A percentile compares a stretch with the other conserved stretches of the same genome.
Evolutionary conservation across 2,329 filamentous ascomycete genomes (phyloP).

Genomic region (Coleophoma cylindrospora): DNA sequence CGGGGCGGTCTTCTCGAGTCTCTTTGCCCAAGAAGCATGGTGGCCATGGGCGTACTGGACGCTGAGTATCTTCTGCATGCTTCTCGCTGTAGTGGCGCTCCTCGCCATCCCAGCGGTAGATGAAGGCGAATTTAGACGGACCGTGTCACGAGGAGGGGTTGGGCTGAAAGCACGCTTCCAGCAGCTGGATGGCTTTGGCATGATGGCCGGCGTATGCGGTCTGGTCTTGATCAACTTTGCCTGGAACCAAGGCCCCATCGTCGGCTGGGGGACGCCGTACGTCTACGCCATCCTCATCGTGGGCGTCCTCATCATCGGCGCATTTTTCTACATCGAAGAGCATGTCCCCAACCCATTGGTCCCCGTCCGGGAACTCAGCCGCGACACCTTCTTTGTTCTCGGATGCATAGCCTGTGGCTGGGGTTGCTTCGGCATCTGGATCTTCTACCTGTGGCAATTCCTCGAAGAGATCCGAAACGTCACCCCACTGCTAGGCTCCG

Average conservation of each 20-base stretch:
- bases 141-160: constrained; percentile 25
- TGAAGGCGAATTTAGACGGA: not conserved
- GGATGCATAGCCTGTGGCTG: constrained; percentile 5
- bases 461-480: constrained; percentile 12
- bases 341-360: constrained; percentile 21
- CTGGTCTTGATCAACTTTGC: constrained; percentile 47
- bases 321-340: constrained; percentile 2
- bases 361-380: constrained; percentile 31
- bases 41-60: constrained; percentile 45
- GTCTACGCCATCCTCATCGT: constrained; percentile 40
- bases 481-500: constrained; percentile 18
- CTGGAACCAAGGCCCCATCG: constrained; percentile 31
- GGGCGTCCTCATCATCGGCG: constrained; percentile 1
- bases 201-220: constrained; percentile 36
- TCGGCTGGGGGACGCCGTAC: constrained; percentile 20
- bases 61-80: constrained; percentile 30
- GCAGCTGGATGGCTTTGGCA: constrained; percentile 35
- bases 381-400: constrained; percentile 4
- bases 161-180: constrained; percentile 16
- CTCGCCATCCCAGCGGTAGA: constrained; percentile 29
- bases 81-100: constrained; percentile 25
- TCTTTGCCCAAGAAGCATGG: constrained; percentile 32
- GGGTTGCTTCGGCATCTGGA: constrained; percentile 7
- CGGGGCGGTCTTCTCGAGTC: constrained; percentile 32
- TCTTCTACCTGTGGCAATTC: constrained; percentile 6